Base-by-base conservation (phyloP, 805 yeast genomes). In the Candida krabiensis region DNA sequence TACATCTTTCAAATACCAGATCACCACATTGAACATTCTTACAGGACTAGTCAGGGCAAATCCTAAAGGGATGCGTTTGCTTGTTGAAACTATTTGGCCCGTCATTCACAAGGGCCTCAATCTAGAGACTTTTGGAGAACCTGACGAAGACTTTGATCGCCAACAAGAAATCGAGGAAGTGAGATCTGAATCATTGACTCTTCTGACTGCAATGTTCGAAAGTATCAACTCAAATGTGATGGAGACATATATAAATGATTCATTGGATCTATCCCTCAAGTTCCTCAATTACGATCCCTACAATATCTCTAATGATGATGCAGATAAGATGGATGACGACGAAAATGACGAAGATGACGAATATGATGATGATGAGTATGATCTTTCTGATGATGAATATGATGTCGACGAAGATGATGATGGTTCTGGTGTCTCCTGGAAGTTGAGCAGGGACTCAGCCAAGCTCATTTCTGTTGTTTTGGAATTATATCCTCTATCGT, bases 361-460 rank as follows among this genome's bases (percentile, higher is more conserved):
- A 4, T 65, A 61, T 9, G 69, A 66, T 15, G 80, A 73, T 4
- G 69, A 66, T 15, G 80, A 73, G 4, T 63, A 52, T 35, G 75
- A 70, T 22, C 43, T 50, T 3, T 66, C 65, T 15, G 63, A 60
- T 16, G 64, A 64, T 22, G 65, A 70, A n/a, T 73, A 66, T n/a
- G 81, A 75, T 9, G 67, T 52, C 18, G 78, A 75, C 24, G 58
- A 52, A 18, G 67, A 65, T 13, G 67, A 65, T 13, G 63, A 60
- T 15, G 61, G 59, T 4, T 66, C 65, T 22, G 66, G 62, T 17
- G 57, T 53, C 14, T 71, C 83, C 2, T 81, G 90, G 84, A 80
- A 76, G 46, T 60, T 85, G 14, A 65, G 93, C 42, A 64, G 75
- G 28, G 72, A 71, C 37, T 61, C 86, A 0, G 67, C 76, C 5